Base-by-base conservation (phyloP, 129 eudicot species). In the Ambrosia trifida region DNA sequence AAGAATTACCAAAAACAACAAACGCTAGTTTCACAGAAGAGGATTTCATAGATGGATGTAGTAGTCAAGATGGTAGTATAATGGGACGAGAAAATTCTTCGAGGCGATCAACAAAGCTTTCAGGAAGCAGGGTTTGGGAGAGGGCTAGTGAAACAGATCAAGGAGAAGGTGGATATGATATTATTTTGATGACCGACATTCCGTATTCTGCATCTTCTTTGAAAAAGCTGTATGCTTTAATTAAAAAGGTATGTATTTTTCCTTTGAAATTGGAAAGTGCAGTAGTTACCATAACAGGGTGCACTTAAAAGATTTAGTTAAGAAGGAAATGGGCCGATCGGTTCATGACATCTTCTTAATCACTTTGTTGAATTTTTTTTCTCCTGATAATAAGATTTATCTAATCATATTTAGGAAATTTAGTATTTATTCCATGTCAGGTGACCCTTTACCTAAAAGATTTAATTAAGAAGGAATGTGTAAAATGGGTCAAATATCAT, bases 111-210 rank as follows among this genome's bases (percentile, higher is more conserved):
- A 70, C 91, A 59, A 78, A 78, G 36, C 91, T 88, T 62, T 88
- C 91, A 2, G 91, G 91, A 59, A 88, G 96, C 70, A 75, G 91
- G 59, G 89, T 85, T 12, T 88, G 96, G 96, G 96, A 85, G 73
- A 77, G 96, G 75, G 88, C 91, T 79, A 79, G 75, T 71, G 91
- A 83, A 58, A 70, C 78, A 6, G 83, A 83, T 65, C 83, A 75
- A 30, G 77, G 69, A 50, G 95, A 81, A 31, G 96, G 65, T 59
- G 65, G 96, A 1, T 88, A 88, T 72, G 96, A 88, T 76, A 84
- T 88, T 83, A 88, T 88, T 72, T 74, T 85, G 80, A 75, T 88
- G 86, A 81, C 89, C 1, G 91, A 88, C 83, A 81, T 85, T 67
- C 89, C 91, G 2, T 81, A 85, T 73, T 83, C 96, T 2, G 78